Conservation (phyloP, 2,329 filamentous ascomycete species). For the Fusarium beomiforme region DNA sequence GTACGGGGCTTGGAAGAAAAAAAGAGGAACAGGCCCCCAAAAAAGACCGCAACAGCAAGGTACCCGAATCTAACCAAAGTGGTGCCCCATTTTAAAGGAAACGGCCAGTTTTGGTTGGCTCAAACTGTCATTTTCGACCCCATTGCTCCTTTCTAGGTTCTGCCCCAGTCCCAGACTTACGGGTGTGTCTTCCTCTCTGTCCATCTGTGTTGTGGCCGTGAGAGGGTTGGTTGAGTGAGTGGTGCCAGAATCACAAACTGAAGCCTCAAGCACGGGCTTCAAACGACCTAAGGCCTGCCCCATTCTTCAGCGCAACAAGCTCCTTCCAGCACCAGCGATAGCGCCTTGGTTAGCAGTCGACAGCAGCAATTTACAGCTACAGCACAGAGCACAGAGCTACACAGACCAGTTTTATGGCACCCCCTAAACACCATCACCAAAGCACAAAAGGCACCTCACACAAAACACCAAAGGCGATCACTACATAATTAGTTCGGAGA, state of each 20-base stretch:
- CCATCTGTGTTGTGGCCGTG: background rate
- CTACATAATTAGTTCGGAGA: slow-evolving; percentile 40
- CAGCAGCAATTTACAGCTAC: background rate
- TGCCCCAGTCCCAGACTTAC: slow-evolving; percentile 12
- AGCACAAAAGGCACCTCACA: slow-evolving; percentile 11
- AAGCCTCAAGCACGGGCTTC: slow-evolving; percentile 6
- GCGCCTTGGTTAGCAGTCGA: background rate
- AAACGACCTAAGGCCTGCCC: background rate
- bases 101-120: slow-evolving; percentile 15
- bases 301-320: slow-evolving; percentile 11
- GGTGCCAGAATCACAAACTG: slow-evolving; percentile 10
- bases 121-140: slow-evolving; percentile 19
- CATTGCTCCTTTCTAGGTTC: slow-evolving; percentile 23
- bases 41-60: slow-evolving; percentile 28
- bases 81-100: background rate
- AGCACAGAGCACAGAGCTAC: background rate
- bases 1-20: background rate
- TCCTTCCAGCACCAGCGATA: slow-evolving; percentile 7
- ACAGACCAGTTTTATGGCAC: slow-evolving; percentile 1
- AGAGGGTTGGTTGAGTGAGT: background rate
- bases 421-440: slow-evolving; percentile 5
- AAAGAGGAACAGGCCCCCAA: slow-evolving; percentile 3
- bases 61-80: slow-evolving; percentile 21
- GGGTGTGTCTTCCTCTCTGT: background rate
- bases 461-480: slow-evolving; percentile 32